Evolutionary conservation across 2,329 filamentous ascomycete species (phyloP).

Genomic region (Fusarium sp.): DNA sequence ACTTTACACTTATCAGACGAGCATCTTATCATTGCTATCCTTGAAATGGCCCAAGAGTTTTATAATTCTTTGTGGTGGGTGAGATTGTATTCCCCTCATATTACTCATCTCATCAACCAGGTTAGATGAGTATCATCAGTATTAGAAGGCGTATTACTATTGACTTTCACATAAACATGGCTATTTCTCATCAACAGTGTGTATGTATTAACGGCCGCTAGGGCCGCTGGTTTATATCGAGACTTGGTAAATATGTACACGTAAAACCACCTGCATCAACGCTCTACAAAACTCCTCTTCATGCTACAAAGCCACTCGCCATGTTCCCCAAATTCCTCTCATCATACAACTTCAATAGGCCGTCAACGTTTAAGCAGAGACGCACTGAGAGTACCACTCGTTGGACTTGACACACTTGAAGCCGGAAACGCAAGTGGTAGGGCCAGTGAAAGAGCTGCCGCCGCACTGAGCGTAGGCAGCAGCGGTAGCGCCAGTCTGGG

Average conservation of each 20-base stretch:
- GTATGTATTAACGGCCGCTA: conserved; percentile 8
- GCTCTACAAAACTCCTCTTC: neutral
- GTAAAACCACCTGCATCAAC: neutral
- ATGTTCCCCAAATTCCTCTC: neutral
- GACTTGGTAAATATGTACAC: conserved; percentile 20
- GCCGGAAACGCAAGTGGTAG: conserved; percentile 38
- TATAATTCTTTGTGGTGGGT: neutral
- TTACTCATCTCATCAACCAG: neutral
- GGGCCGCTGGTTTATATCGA: neutral
- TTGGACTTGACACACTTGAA: conserved; percentile 38
- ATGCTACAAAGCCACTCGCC: neutral
- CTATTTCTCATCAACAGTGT: neutral
- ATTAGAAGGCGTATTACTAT: too few relatives aligned
- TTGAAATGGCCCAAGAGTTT: neutral
- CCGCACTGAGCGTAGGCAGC: conserved; percentile 39
- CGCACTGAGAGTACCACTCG: conserved; percentile 46
- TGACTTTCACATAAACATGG: neutral
- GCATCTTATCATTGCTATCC: neutral
- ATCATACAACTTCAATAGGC: neutral
- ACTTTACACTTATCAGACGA: neutral
- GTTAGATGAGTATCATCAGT: neutral
- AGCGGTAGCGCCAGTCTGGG: neutral
- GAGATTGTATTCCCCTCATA: neutral
- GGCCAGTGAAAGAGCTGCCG: conserved; percentile 38
- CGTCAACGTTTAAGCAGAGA: conserved; percentile 3